Conservation (phyloP, 148 eudicot species). For the Diospyros lotus region DNA sequence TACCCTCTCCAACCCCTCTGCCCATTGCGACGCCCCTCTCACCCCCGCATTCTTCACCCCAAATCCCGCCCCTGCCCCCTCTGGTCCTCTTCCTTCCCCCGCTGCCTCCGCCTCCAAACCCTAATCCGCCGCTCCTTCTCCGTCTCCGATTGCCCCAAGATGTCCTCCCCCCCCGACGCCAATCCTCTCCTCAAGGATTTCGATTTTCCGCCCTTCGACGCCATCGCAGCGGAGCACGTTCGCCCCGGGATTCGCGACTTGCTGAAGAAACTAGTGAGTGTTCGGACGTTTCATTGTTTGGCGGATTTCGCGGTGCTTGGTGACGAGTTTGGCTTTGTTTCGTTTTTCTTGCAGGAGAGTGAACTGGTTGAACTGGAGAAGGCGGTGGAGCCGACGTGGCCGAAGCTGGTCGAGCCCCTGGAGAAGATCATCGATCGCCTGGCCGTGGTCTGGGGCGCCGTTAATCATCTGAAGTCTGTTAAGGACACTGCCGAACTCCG, state of each 20-base stretch:
- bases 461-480: conserved; percentile 89
- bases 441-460: conserved; percentile 81
- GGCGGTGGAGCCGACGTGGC: conserved; percentile 82
- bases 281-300: not conserved
- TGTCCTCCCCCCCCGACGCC: conserved; percentile 12
- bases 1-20: conserved; percentile 22
- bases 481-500: conserved; percentile 82
- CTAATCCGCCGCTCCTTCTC: conserved; percentile 9
- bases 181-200: conserved; percentile 72
- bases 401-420: conserved; percentile 86
- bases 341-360: conserved; percentile 41
- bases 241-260: conserved; percentile 80
- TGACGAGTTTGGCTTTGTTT: not conserved
- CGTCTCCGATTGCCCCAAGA: not conserved
- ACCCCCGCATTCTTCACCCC: conserved; percentile 9
- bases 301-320: not conserved
- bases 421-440: conserved; percentile 74
- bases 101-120: conserved; percentile 36
- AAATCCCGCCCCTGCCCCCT: conserved; percentile 71
- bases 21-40: conserved; percentile 11
- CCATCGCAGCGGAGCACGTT: conserved; percentile 67
- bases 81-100: conserved; percentile 72
- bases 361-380: conserved; percentile 82
- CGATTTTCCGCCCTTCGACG: conserved; percentile 83
- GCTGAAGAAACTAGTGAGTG: conserved; percentile 49